phyloP scores from a whole-genome alignment of 768 basidiomycete species.

The Mycena floridula region DNA sequence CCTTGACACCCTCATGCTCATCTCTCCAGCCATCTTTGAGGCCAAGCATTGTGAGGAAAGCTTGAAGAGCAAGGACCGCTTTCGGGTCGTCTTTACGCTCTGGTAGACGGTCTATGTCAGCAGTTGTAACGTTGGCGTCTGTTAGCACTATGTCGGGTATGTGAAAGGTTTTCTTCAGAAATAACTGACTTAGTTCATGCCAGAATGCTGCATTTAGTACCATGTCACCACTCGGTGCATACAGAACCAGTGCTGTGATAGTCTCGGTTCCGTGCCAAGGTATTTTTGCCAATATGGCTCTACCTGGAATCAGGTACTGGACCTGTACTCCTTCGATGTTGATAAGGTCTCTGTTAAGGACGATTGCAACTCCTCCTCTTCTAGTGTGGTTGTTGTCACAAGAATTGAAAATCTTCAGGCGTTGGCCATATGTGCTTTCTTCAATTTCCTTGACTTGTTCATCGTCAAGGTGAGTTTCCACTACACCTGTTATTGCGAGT shows the following conservation, averaged over 20 bases:
- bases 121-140: slow-evolving; percentile 15
- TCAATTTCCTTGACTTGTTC: slow-evolving; percentile 5
- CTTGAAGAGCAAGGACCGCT: slow-evolving; percentile 1
- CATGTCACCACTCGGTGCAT: slow-evolving; percentile 11
- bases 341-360: neutral
- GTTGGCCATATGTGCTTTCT: neutral
- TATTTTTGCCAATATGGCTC: slow-evolving; percentile 2
- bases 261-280: slow-evolving; percentile 6
- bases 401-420: slow-evolving; percentile 1
- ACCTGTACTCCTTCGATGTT: neutral
- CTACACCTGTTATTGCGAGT: slow-evolving; percentile 7
- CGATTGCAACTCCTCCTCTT: slow-evolving; percentile 3
- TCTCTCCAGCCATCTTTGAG: slow-evolving; percentile 14
- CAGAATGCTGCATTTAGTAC: slow-evolving; percentile 12
- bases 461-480: slow-evolving; percentile 11
- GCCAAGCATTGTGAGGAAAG: neutral
- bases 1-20: neutral
- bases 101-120: slow-evolving; percentile 11
- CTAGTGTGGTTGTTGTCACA: slow-evolving; percentile 2
- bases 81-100: neutral
- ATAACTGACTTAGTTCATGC: neutral
- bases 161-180: neutral
- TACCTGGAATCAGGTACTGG: slow-evolving; percentile 6
- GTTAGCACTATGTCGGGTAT: slow-evolving; percentile 11
- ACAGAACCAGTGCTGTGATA: slow-evolving; percentile 4